Base-by-base conservation (phyloP, 768 basidiomycete genomes). In the Lactarius hatsudake region DNA sequence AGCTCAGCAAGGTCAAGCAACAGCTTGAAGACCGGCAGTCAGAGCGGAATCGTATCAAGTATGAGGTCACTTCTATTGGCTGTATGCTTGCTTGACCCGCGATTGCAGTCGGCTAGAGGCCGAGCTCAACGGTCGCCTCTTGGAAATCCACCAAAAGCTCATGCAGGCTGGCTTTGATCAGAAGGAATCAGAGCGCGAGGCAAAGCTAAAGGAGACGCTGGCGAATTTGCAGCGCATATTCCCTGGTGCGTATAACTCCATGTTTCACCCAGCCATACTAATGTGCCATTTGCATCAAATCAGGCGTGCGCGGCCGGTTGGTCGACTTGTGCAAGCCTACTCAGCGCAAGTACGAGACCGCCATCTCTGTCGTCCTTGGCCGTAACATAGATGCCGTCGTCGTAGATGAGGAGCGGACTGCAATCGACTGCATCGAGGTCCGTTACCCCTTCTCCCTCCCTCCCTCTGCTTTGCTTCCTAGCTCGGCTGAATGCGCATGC, bases 381-480 rank as follows among this genome's bases (percentile, higher is more conserved):
- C 84, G 96, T 61, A 95, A 98, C 74, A 91, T 95, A 64, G 97
- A 98, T 73, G 92, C 95, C 1, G 86, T 99, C 63, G 93, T 99
- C 9, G 96, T 98, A 1, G 96, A 99, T 73, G 90, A 94, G 73
- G 96, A 98, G 80, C 94, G 93, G 78, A 96, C 93, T 1, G 97
- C 94, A 1, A 97, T 98, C 64, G 94, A 96, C 71, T 98, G 96
- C 75, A 98, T 98, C 72, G 94, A 98, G 82, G 94, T 92, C 68
- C 56, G 80, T 72, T 28, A 1, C 9, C 23, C 48, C 17, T 12
- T 17, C 20, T 40, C 12, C 10, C 38, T 26, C 8, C 23, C 67
- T 20, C n/a, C 15, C 15, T 12, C 56, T 1, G 36, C 12, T 36
- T 36, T 36, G 2, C 36, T 36, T 36, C 12, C 23, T 38, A 6